Percentiles rank a stretch among this genome's conserved stretches.
phyloP scores from a whole-genome alignment of 805 yeast species.

The Wickerhamiella sergipiensis region DNA sequence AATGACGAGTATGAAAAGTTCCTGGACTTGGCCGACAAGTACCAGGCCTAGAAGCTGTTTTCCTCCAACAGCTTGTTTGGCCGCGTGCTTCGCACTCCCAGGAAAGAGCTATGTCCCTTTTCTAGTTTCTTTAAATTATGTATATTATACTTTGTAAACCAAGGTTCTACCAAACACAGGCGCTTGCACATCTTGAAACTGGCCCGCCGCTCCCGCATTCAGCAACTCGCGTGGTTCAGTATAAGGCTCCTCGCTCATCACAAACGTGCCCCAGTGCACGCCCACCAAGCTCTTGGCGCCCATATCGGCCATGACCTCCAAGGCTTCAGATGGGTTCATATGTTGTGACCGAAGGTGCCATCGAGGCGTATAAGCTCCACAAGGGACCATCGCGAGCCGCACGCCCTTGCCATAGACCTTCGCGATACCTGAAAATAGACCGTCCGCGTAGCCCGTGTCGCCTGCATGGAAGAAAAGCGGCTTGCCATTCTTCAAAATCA shows the following conservation, averaged over 20 bases:
- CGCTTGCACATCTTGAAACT: slow-evolving; percentile 34
- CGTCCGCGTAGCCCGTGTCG: slow-evolving; percentile 81
- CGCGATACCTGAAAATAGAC: slow-evolving; percentile 54
- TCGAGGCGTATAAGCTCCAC: slow-evolving; percentile 89
- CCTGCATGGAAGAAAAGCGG: slow-evolving; percentile 85
- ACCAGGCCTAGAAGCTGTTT: not conserved
- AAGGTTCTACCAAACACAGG: slow-evolving; percentile 71
- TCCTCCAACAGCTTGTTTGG: not conserved
- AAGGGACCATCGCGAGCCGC: slow-evolving; percentile 63
- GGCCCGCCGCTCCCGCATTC: slow-evolving; percentile 34
- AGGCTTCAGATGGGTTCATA: slow-evolving; percentile 65
- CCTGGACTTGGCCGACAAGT: slow-evolving; percentile 11
- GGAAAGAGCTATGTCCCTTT: too few relatives aligned
- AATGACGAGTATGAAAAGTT: slow-evolving; percentile 44
- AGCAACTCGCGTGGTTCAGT: slow-evolving; percentile 64
- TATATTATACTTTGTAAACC: slow-evolving; percentile 21
- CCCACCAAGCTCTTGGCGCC: slow-evolving; percentile 57
- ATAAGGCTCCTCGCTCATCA: slow-evolving; percentile 75
- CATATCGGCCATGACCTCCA: slow-evolving; percentile 51
- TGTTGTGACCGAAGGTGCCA: slow-evolving; percentile 92
- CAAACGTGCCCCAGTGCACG: slow-evolving; percentile 94
- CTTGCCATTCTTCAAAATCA: slow-evolving; percentile 49
- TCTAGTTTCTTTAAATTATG: not conserved
- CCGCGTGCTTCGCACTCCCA: too few relatives aligned
- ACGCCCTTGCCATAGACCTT: slow-evolving; percentile 41